Evolutionary conservation across 1,139 yeast genomes (phyloP), one percentile per base, ranked within the genome.

Genomic region (Scheffersomyces cryptocercus): DNA sequence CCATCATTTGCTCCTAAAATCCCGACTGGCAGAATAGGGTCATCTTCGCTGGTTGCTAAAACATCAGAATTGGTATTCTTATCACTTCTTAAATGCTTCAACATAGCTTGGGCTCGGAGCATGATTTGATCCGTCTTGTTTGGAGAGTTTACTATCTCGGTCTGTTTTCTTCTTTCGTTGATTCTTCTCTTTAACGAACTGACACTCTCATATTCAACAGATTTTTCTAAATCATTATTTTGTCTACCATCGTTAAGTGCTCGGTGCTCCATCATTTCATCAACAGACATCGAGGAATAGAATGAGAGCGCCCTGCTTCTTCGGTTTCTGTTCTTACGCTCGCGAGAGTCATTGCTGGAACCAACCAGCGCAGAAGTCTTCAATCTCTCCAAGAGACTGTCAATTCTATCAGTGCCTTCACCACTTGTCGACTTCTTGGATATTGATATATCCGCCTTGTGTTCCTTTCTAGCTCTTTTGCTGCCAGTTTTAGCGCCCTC

Each of bases 91-190:
- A 74, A 55, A 41, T 69, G 68, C 40, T 61, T 63, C 45, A 74
- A 62, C 78, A 74, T 73, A 0, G 67, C 66, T 44, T 71, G 77
- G 1, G 79, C 77, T 42, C 79, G 49, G 33, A 65, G 55, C 62
- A 70, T 58, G 2, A 58, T 56, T 45, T 59, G 61, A 52, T 63
- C 74, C 16, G 59, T 49, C 45, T 52, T 60, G 26, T 49, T 42
- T 28, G 53, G 53, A 12, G 42, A 38, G 28, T 51, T 49, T 6
- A 37, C 48, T 4, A 47, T 52, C 3, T 46, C 35, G 16, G 38
- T 53, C 29, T 58, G 58, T 39, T 51, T 57, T 50, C 59, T 64
- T 45, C 79, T 55, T 5, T 63, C 61, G 3, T 77, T 70, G 59
- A 73, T 49, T 48, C 79, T 56, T 45, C 75, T 54, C 49, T 68